These are phyloP conservation scores for Ogataea chonburiensis DNA, from an alignment of 805 yeast genomes.

Conservation along the genomic window DNA sequence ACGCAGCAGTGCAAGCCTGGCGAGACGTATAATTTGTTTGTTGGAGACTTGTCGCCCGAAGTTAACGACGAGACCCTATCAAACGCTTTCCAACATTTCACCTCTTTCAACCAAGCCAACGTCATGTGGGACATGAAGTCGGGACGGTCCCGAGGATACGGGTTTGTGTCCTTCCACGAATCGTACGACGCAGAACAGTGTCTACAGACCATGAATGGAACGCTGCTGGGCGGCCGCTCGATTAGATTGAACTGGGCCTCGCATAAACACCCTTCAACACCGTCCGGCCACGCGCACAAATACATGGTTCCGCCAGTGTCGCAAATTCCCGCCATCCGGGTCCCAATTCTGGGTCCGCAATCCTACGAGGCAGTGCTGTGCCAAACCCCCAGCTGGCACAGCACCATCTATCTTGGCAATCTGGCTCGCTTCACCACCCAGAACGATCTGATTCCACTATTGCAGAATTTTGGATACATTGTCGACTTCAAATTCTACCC, in stretches of 20 bases:
- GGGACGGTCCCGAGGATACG: slow-evolving; percentile 88
- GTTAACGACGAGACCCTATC: slow-evolving; percentile 73
- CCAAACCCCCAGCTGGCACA: slow-evolving; percentile 80
- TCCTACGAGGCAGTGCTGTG: slow-evolving; percentile 67
- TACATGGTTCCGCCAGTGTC: slow-evolving; percentile 7
- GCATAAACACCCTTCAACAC: slow-evolving; percentile 42
- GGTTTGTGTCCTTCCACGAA: slow-evolving; percentile 75
- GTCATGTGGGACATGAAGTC: slow-evolving; percentile 98
- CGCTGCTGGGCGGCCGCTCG: slow-evolving; percentile 66
- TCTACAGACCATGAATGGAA: slow-evolving; percentile 71
- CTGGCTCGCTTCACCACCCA: slow-evolving; percentile 75
- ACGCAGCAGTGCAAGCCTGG: slow-evolving; percentile 62
- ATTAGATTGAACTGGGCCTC: slow-evolving; percentile 89
- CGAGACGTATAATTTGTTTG: slow-evolving; percentile 68
- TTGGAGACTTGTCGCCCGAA: slow-evolving; percentile 82
- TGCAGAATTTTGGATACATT: slow-evolving; percentile 79
- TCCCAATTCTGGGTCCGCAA: slow-evolving; percentile 24
- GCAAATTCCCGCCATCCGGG: slow-evolving; percentile 11
- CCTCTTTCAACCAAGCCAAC: slow-evolving; percentile 73
- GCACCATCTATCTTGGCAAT: slow-evolving; percentile 86
- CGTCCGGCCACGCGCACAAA: slow-evolving; percentile 9
- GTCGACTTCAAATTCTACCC: slow-evolving; percentile 78
- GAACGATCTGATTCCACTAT: slow-evolving; percentile 66
- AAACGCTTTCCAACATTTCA: slow-evolving; percentile 54
- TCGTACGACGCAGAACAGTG: slow-evolving; percentile 74